These are phyloP conservation scores for Neonectria punicea DNA, from an alignment of 2,329 filamentous ascomycete species.

Conservation along the genomic window DNA sequence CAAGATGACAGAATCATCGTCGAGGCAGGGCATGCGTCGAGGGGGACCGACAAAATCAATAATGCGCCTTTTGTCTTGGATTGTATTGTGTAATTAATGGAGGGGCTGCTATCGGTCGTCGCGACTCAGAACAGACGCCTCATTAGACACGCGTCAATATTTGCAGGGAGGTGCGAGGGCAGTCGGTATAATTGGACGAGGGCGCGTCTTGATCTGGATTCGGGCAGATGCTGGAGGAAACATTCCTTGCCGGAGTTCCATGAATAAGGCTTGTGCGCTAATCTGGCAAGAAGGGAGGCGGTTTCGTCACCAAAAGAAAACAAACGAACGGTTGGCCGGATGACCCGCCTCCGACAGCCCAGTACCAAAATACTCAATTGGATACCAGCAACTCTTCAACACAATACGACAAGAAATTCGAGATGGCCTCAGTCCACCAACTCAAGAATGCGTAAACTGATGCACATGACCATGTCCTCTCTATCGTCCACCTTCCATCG, in stretches of 20 bases:
- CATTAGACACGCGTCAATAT: not conserved
- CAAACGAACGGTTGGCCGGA: constrained; percentile 21
- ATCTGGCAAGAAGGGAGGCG: not conserved
- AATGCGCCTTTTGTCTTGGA: not conserved
- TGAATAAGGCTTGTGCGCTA: not conserved
- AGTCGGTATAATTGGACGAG: not conserved
- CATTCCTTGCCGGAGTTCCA: not conserved
- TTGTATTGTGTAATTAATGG: not conserved
- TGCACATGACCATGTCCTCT: not conserved
- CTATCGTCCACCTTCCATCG: not conserved
- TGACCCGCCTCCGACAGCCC: not conserved
- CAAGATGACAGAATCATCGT: constrained; percentile 2
- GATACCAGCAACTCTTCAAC: not conserved
- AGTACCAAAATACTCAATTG: not conserved
- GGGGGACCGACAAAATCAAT: not conserved
- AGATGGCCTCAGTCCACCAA: not conserved
- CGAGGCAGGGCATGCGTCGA: not conserved
- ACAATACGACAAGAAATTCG: not conserved
- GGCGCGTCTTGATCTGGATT: not conserved
- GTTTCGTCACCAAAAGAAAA: constrained; percentile 19
- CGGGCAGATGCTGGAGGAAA: not conserved
- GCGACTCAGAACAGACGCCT: not conserved
- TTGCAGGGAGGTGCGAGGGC: not conserved
- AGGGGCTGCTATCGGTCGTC: not conserved
- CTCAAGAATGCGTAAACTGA: not conserved